Conservation (phyloP, 805 yeast species). For the Wickerhamiella bombiphila region DNA sequence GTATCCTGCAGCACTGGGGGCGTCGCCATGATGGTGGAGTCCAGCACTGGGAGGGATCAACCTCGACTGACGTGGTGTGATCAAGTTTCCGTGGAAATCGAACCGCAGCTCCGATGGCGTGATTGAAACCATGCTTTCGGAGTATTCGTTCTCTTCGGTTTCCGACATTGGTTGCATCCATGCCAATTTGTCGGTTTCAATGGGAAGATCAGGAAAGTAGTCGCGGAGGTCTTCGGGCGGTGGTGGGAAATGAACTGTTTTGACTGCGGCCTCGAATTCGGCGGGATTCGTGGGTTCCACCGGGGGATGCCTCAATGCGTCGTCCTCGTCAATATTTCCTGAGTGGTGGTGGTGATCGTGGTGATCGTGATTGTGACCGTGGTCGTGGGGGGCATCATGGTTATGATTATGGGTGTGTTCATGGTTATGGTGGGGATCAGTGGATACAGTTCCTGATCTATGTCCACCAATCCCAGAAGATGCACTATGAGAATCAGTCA, state of each 20-base stretch:
- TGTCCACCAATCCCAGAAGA: too few relatives aligned
- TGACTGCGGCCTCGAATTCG: neutral
- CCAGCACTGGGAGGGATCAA: constrained; percentile 46
- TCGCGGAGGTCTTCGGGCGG: constrained; percentile 60
- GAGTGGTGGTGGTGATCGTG: too few relatives aligned
- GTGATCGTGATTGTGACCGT: too few relatives aligned
- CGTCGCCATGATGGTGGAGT: constrained; percentile 80
- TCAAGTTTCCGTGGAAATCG: constrained; percentile 70
- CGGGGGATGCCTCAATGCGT: neutral
- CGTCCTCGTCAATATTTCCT: constrained; percentile 9
- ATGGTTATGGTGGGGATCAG: too few relatives aligned
- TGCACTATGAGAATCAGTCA: too few relatives aligned
- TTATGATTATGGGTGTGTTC: too few relatives aligned
- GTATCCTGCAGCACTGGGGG: constrained; percentile 85
- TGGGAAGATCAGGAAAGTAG: constrained; percentile 81
- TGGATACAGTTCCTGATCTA: too few relatives aligned
- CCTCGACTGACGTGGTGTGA: constrained; percentile 40
- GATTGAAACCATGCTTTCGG: constrained; percentile 34
- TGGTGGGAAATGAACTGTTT: constrained; percentile 33
- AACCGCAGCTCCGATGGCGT: constrained; percentile 55
- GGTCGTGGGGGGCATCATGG: too few relatives aligned
- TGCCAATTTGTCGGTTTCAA: constrained; percentile 61
- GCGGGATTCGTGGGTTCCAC: neutral
- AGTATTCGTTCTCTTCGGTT: constrained; percentile 27
- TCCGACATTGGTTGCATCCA: constrained; percentile 72